phyloP scores from a whole-genome alignment of 1,284 basidiomycete genomes.

The Farysia itapuensis region DNA sequence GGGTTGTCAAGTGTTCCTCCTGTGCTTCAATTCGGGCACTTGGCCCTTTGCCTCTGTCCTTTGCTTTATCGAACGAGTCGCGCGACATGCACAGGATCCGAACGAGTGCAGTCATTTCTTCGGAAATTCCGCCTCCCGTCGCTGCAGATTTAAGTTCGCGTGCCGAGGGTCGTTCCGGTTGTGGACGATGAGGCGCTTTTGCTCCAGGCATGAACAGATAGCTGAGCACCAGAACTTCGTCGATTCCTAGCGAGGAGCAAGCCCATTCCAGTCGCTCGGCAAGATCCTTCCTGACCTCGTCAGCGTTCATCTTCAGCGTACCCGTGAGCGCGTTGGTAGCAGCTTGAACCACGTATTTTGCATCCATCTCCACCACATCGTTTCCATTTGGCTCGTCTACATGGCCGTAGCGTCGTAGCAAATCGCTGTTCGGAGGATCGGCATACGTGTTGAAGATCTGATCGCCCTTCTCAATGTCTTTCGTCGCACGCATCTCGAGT shows the following conservation, averaged over 20 bases:
- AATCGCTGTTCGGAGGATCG: constrained; percentile 89
- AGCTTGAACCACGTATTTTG: constrained; percentile 71
- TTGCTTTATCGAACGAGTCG: constrained; percentile 70
- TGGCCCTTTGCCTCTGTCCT: constrained; percentile 75
- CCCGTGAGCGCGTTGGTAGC: constrained; percentile 5
- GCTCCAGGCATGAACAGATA: constrained; percentile 45
- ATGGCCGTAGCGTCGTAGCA: constrained; percentile 89
- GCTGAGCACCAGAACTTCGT: constrained; percentile 49
- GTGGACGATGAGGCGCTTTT: constrained; percentile 32
- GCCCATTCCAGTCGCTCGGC: constrained; percentile 44
- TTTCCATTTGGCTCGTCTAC: constrained; percentile 86
- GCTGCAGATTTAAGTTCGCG: constrained; percentile 37
- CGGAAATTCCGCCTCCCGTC: constrained; percentile 67
- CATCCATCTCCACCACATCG: constrained; percentile 82
- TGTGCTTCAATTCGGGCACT: constrained; percentile 69
- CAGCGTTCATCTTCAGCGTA: not conserved
- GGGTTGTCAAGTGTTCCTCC: constrained; percentile 12
- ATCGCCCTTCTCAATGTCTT: constrained; percentile 73
- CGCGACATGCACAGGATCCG: constrained; percentile 69
- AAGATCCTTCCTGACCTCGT: constrained; percentile 14
- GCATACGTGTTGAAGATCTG: constrained; percentile 96
- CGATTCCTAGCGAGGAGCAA: constrained; percentile 44
- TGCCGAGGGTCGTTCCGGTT: constrained; percentile 11
- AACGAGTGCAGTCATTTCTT: constrained; percentile 71
- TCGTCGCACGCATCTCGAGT: constrained; percentile 80